Percentiles rank a stretch among this genome's conserved stretches.
phyloP scores from a whole-genome alignment of 139 green algal species.

The Closterium sp. region DNA sequence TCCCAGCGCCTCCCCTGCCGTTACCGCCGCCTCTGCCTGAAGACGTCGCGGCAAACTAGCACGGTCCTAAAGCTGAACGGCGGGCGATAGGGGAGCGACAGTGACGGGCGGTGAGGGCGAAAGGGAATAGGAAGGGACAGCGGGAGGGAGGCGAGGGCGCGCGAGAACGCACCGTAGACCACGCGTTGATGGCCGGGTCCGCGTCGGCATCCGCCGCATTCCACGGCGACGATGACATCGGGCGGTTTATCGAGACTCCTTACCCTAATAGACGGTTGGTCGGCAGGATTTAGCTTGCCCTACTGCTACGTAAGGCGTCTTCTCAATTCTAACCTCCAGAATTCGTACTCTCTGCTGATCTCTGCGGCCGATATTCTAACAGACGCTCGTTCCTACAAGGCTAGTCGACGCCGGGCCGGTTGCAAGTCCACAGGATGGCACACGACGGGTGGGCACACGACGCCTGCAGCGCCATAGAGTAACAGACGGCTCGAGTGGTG shows the following conservation, averaged over 20 bases:
- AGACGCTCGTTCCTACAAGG: neutral
- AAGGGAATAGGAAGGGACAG: neutral
- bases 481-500: no score
- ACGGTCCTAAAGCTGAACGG: no score
- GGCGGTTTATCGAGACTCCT: neutral
- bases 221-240: neutral
- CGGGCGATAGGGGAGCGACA: neutral
- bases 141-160: no score
- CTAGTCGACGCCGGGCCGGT: neutral
- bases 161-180: neutral
- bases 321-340: neutral
- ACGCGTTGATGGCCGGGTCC: neutral
- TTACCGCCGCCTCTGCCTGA: neutral
- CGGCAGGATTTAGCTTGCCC: neutral
- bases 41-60: no score
- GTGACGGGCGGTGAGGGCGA: no score
- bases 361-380: no score
- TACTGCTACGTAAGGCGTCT: neutral
- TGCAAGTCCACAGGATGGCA: neutral
- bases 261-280: neutral
- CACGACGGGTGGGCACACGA: neutral
- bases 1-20: neutral
- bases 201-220: neutral
- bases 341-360: neutral
- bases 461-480: neutral